Base-by-base conservation (phyloP, 805 yeast species). In the Candida ipomoeae region DNA sequence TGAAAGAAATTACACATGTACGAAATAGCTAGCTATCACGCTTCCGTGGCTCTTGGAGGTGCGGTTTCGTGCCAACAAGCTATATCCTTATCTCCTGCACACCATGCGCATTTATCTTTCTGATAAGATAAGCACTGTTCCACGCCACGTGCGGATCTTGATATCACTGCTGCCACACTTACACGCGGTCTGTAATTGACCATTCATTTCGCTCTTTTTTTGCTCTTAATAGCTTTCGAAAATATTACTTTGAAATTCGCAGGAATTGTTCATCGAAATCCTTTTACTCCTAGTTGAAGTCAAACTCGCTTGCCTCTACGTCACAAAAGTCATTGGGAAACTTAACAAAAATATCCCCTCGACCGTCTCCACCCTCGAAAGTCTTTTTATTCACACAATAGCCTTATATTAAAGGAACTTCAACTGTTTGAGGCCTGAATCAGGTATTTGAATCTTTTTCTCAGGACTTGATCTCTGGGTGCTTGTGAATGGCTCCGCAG, bases 401-500 rank as follows among this genome's bases (percentile, higher is more conserved):
- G 2, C 18, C n/a, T 36, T 5, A 37, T 14, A n/a, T 13, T 20
- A 10, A 21, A 20, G 15, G 29, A 20, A 21, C 4, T 20, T 14
- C 11, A 20, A 14, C 26, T 37, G 21, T 17, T 36, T 5, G 7
- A 36, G 11, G 11, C 29, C 29, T 3, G 29, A 8, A 26, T 26
- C 29, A 26, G 29, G 11, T 26, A 26, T 10, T 26, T 8, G 29
- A 26, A 26, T 2, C 11, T 10, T 26, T 26, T 26, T 26, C 11
- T 11, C 13, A 26, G 29, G 11, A 26, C 14, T n/a, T n/a, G 3
- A 40, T 26, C 10, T 29, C 26, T 15, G n/a, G 43, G 45, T 14
- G 37, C 31, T 42, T 5, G 40, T 35, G 46, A 36, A 44, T 44
- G 46, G 46, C 46, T 44, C 46, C 40, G 13, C 40, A 15, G 31